phyloP scores from a whole-genome alignment of 192 early-diverging fungal species.

The Podila clonocystis region DNA sequence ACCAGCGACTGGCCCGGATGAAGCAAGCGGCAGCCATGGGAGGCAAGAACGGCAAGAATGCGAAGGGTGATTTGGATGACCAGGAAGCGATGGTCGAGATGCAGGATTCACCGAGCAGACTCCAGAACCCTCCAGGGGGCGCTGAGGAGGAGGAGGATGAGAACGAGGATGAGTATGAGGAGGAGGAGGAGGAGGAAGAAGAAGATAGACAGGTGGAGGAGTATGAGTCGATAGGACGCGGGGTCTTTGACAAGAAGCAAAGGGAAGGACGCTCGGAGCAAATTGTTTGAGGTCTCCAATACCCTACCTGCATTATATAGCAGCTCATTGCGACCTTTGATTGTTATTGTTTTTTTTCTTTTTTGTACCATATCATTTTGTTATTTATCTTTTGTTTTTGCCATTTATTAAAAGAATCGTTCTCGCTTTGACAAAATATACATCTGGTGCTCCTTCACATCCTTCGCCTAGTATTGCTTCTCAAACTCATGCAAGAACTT shows the following conservation, averaged over 20 bases:
- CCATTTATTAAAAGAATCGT: constrained; percentile 1
- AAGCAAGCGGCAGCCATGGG: neutral
- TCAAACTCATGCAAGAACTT: constrained; percentile 89
- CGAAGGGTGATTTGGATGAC: constrained; percentile 21
- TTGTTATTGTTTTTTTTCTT: neutral
- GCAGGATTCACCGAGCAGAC: constrained; percentile 5
- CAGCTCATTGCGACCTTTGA: no score
- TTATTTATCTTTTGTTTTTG: constrained; percentile 8
- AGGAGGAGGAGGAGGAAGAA: constrained; percentile 8
- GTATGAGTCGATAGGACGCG: neutral
- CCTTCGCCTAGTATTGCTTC: constrained; percentile 56
- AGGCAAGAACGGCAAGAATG: constrained; percentile 17
- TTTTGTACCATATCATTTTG: neutral
- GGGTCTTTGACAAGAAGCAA: no score
- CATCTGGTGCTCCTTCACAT: no score
- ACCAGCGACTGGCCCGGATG: constrained; percentile 29
- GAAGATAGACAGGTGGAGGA: constrained; percentile 2
- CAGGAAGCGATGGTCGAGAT: constrained; percentile 48
- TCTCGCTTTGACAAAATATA: neutral
- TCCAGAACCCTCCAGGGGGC: neutral
- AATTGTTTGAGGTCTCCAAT: no score
- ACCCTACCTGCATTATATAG: no score
- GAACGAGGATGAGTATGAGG: constrained; percentile 3
- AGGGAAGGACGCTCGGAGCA: no score
- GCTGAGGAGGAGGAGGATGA: neutral